phyloP scores from a whole-genome alignment of 148 eudicot genomes.

The Rhododendron griersonianum region DNA sequence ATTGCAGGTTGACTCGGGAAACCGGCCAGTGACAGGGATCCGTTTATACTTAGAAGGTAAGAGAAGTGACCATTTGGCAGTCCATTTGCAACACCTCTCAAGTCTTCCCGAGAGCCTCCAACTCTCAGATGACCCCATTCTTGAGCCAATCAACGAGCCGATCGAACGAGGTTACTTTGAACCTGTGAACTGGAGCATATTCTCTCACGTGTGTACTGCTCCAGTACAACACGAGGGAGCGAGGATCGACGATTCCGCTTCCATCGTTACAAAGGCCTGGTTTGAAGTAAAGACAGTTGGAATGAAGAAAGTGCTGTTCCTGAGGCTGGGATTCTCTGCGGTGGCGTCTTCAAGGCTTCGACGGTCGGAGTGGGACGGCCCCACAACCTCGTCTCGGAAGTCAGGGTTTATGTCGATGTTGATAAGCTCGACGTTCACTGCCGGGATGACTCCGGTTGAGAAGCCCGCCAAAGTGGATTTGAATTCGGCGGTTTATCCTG shows the following conservation, averaged over 20 bases:
- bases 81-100: slow-evolving; percentile 92
- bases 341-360: slow-evolving; percentile 67
- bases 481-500: slow-evolving; percentile 83
- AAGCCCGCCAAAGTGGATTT: slow-evolving; percentile 63
- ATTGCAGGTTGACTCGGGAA: slow-evolving; percentile 66
- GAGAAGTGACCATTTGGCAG: slow-evolving; percentile 70
- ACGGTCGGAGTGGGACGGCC: slow-evolving; percentile 78
- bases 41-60: slow-evolving; percentile 89
- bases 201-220: slow-evolving; percentile 90
- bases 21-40: slow-evolving; percentile 86
- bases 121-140: slow-evolving; percentile 50
- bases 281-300: slow-evolving; percentile 77
- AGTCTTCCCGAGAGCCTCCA: slow-evolving; percentile 67
- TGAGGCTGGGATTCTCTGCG: slow-evolving; percentile 72
- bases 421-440: slow-evolving; percentile 77
- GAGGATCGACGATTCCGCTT: slow-evolving; percentile 48
- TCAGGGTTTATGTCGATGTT: slow-evolving; percentile 78
- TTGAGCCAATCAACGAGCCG: slow-evolving; percentile 38
- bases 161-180: slow-evolving; percentile 53
- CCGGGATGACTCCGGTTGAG: slow-evolving; percentile 28
- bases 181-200: slow-evolving; percentile 85
- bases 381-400: slow-evolving; percentile 53
- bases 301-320: slow-evolving; percentile 71
- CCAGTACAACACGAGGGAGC: slow-evolving; percentile 55
- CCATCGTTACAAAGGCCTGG: slow-evolving; percentile 84